Evolutionary conservation across 164 flowering plant genomes (phyloP).

Genomic region (Vitis cinerea): DNA sequence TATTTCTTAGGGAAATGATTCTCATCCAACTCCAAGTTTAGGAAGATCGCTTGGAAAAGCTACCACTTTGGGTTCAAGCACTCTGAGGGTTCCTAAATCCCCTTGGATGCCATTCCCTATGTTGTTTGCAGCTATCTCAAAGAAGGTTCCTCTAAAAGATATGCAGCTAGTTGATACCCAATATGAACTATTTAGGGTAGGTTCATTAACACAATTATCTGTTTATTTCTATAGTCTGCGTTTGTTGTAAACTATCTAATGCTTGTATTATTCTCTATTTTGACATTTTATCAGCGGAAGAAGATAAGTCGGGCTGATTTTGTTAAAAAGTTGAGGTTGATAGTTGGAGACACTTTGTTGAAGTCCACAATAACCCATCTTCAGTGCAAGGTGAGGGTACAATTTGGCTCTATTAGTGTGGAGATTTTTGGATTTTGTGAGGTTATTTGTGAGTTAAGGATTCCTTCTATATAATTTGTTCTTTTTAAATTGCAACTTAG

Average conservation of each 20-base stretch:
- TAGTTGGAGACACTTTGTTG: conserved; percentile 74
- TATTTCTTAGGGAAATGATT: conserved; percentile 21
- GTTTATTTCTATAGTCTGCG: background rate
- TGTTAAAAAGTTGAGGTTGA: conserved; percentile 60
- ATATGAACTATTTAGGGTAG: conserved; percentile 63
- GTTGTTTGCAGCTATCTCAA: conserved; percentile 71
- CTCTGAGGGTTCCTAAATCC: conserved; percentile 56
- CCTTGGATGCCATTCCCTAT: conserved; percentile 93
- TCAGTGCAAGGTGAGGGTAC: conserved; percentile 53
- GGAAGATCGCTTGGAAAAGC: conserved; percentile 24
- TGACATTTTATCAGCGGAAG: conserved; percentile 37
- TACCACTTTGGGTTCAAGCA: conserved; percentile 19
- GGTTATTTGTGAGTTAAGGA: too few relatives aligned
- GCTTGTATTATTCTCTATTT: background rate
- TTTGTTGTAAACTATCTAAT: background rate
- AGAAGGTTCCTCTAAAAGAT: conserved; percentile 39
- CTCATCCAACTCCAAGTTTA: conserved; percentile 11
- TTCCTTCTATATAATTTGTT: too few relatives aligned
- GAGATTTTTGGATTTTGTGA: too few relatives aligned
- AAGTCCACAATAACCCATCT: conserved; percentile 62
- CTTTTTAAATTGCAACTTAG: too few relatives aligned
- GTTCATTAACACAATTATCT: background rate
- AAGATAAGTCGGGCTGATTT: conserved; percentile 60
- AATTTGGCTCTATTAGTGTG: background rate
- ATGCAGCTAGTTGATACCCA: conserved; percentile 47